Percentiles rank a stretch among this genome's conserved stretches.
These are phyloP conservation scores for Sugiyamaella americana DNA, from an alignment of 805 yeast genomes.

Conservation along the genomic window DNA sequence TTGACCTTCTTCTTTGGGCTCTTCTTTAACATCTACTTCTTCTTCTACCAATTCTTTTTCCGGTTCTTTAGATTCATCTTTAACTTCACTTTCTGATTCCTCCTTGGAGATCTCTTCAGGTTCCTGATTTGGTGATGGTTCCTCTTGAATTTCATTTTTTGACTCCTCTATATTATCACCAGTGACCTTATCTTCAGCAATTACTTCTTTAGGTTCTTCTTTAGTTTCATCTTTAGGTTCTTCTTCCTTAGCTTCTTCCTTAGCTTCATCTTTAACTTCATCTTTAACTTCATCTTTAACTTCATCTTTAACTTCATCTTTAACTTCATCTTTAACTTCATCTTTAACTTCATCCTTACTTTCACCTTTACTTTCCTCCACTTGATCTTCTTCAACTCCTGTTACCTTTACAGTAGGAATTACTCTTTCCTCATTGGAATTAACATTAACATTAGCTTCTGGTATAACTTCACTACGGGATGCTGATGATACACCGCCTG, in stretches of 20 bases:
- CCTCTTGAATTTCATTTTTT: slow-evolving; percentile 7
- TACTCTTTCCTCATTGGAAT: no score
- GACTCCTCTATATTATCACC: not conserved
- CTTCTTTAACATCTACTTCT: slow-evolving; percentile 1
- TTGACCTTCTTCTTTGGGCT: not conserved
- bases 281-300: no score
- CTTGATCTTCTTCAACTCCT: slow-evolving; percentile 10
- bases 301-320: no score
- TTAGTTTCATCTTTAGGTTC: not conserved
- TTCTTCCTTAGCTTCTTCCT: not conserved
- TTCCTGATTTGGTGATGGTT: slow-evolving; percentile 3
- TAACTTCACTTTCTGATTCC: not conserved
- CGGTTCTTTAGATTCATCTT: slow-evolving; percentile 10
- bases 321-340: no score
- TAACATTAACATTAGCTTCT: slow-evolving; percentile 18
- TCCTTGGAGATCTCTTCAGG: slow-evolving; percentile 3
- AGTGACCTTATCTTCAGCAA: slow-evolving; percentile 6
- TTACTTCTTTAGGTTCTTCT: not conserved
- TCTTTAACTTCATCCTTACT: no score
- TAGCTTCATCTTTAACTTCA: not conserved
- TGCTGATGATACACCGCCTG: slow-evolving; percentile 4
- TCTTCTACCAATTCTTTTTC: slow-evolving; percentile 6
- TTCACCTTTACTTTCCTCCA: no score
- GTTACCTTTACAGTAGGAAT: slow-evolving; percentile 13
- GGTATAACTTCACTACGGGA: slow-evolving; percentile 14